Evolutionary conservation across 345 rosid genomes (phyloP).

Genomic region (Boechera retrofracta): DNA sequence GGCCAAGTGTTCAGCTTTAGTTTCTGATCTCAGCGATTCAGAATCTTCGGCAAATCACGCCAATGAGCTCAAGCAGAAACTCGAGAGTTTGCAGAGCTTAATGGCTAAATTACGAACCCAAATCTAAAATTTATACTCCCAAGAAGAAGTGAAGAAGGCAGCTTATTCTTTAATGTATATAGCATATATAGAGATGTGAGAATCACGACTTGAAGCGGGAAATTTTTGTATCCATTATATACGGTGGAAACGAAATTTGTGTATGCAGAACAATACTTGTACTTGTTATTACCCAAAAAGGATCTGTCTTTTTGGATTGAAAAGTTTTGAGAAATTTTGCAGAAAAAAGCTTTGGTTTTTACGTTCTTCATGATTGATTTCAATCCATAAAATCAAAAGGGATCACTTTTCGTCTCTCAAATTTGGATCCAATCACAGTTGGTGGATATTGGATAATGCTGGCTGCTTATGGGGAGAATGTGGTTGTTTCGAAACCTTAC

Average conservation of each 20-base stretch:
- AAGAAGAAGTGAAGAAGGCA: slow-evolving; percentile 26
- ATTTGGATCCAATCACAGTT: neutral
- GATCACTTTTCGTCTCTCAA: neutral
- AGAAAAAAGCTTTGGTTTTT: slow-evolving; percentile 19
- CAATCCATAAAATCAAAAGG: neutral
- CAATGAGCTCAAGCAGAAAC: slow-evolving; percentile 67
- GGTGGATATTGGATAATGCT: slow-evolving; percentile 22
- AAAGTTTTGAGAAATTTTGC: slow-evolving; percentile 26
- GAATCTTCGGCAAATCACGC: slow-evolving; percentile 50
- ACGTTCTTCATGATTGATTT: slow-evolving; percentile 15
- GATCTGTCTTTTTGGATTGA: slow-evolving; percentile 26
- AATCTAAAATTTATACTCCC: slow-evolving; percentile 46
- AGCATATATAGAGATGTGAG: slow-evolving; percentile 40
- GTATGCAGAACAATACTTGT: slow-evolving; percentile 29
- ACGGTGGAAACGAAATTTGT: slow-evolving; percentile 25
- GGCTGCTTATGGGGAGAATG: slow-evolving; percentile 24
- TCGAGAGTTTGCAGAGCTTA: slow-evolving; percentile 67
- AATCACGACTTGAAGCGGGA: slow-evolving; percentile 26
- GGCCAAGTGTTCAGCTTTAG: slow-evolving; percentile 64
- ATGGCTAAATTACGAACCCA: slow-evolving; percentile 65
- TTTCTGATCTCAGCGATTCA: slow-evolving; percentile 49
- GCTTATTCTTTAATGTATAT: slow-evolving; percentile 38
- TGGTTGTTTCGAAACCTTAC: slow-evolving; percentile 11
- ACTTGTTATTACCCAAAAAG: slow-evolving; percentile 10
- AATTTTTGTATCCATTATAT: slow-evolving; percentile 31